Base-by-base conservation (phyloP, 176 grass and related monocot species). In the Rhynchospora pubera region DNA sequence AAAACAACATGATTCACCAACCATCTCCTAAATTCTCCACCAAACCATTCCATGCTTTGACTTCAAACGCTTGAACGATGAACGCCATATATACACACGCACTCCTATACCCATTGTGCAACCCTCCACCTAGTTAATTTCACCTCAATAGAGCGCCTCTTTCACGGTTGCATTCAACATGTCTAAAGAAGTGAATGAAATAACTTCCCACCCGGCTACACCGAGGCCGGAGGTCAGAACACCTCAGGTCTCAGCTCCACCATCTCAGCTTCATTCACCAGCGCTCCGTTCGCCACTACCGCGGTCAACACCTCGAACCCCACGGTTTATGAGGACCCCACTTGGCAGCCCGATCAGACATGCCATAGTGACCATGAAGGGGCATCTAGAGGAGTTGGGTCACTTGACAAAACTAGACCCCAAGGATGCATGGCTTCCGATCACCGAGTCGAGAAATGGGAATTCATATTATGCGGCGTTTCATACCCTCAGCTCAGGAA, bases 391-490 rank as follows among this genome's bases (percentile, higher is more conserved):
- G 87, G 90, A 94, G 55, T 74, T 98, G 1, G 90, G 92, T 42
- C 85, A 94, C 82, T 84, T 93, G 48, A 93, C 92, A 6, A 84
- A 82, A 23, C 83, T 93, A 42, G 96, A 99, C 73, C 92, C 85
- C 16, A 88, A 80, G 55, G 96, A 99, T 34, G 92, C 92, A 9
- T 99, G 96, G 96, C 92, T 99, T 14, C 96, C 96, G 59, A 99
- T 99, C 88, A 99, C 96, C 23, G 96, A 94, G 71, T 99, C 96
- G n/a, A 64, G 87, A 47, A 95, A 86, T 78, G 96, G 96, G 48
- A 99, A 99, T 84, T 86, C 92, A 45, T 99, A 93, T 89, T 99
- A 95, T 87, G 87, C 96, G 16, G 96, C 96, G 30, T 99, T 99
- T 88, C 96, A 99, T 88, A 90, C 63, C 82, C 96, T 99, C 77